Percentiles rank a stretch among this genome's conserved stretches.
phyloP scores from a whole-genome alignment of 1,284 basidiomycete species.

The Puccinia coronata region DNA sequence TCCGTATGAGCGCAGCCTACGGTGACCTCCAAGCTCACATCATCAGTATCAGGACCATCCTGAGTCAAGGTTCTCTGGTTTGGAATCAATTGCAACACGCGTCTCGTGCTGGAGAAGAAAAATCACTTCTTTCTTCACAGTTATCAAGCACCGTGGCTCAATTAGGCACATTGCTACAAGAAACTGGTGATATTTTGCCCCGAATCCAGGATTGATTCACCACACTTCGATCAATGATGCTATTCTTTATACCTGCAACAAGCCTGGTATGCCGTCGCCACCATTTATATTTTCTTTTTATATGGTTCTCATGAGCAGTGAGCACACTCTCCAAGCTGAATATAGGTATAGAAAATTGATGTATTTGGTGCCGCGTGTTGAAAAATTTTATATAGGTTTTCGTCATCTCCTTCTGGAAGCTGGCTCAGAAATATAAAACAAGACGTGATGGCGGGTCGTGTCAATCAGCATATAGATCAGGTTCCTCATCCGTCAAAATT shows the following conservation, averaged over 20 bases:
- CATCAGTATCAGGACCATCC: neutral
- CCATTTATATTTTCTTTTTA: too few relatives aligned
- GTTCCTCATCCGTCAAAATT: neutral
- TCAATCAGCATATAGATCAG: too few relatives aligned
- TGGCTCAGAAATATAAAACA: neutral
- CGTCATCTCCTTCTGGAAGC: neutral
- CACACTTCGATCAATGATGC: neutral
- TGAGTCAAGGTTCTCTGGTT: neutral
- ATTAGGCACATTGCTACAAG: neutral
- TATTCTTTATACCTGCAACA: conserved; percentile 15
- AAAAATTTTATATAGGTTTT: conserved; percentile 14
- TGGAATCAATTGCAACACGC: neutral
- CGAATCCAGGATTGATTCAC: neutral
- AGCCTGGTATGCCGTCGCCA: too few relatives aligned
- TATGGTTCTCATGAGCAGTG: too few relatives aligned
- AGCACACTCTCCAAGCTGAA: too few relatives aligned
- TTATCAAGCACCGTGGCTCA: too few relatives aligned
- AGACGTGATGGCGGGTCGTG: neutral
- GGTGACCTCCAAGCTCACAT: neutral
- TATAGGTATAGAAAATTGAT: neutral
- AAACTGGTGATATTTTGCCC: neutral
- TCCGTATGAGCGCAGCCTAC: neutral
- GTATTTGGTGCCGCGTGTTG: too few relatives aligned
- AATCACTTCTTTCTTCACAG: neutral
- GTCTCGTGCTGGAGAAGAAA: neutral